Evolutionary conservation across 345 rosid genomes (phyloP), one percentile per base, ranked within the genome.

Genomic region (Linum trigynum): DNA sequence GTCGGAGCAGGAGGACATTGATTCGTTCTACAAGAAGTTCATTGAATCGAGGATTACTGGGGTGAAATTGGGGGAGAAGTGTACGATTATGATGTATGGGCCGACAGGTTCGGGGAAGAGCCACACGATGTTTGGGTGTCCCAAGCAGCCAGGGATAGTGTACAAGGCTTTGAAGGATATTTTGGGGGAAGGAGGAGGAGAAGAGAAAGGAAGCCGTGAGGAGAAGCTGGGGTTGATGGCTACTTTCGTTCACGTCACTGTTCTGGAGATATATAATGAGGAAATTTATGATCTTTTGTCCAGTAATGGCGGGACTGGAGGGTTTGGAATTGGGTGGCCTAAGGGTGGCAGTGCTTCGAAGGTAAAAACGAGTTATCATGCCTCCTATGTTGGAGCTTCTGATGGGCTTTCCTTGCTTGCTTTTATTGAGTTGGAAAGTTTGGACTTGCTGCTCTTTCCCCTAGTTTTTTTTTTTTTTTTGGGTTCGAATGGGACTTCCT

Each of bases 91-190:
- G 99, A 94, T 90, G 99, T 94, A 94, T 51, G 99, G 99, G 38
- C 99, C 99, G 0, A 94, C 99, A 0, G 97, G 99, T 66, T 84
- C 99, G 0, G 99, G 99, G 0, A 94, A 94, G 78, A 94, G 99
- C 60, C 92, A 90, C 71, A 88, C 96, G 0, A 94, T 94, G 99
- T 94, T 94, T 65, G 99, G 99, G 40, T 86, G 87, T 68, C 58
- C 88, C 61, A 90, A 86, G 84, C 87, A 85, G 68, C 85, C 97
- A 0, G 99, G 99, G 73, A 90, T 94, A 15, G 99, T 94, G 40
- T 94, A 90, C 64, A 64, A 83, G 37, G 72, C 99, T 0, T 70
- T 90, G 73, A 84, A 68, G 60, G 92, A 79, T 71, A 94, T 94
- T 67, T 69, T 90, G 75, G 97, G 94, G 9, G 92, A 75, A 63